Percentiles rank a stretch among this genome's conserved stretches.
Evolutionary conservation across 2,329 filamentous ascomycete genomes (phyloP).

Genomic region (Neopestalotiopsis sp.): DNA sequence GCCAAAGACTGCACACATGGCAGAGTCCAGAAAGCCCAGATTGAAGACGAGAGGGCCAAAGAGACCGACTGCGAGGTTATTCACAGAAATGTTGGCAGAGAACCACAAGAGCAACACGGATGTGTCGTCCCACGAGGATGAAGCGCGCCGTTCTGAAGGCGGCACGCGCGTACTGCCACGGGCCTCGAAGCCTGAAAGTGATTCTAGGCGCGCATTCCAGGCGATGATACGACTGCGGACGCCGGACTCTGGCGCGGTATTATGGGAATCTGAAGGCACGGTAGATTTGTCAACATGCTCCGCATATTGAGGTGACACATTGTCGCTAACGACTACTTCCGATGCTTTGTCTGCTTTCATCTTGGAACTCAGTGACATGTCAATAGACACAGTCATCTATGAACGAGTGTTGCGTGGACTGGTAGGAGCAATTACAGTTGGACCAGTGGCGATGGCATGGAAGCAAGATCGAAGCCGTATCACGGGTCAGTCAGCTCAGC

Average conservation of each 20-base stretch:
- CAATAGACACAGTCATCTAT: too few species aligned
- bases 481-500: too few species aligned
- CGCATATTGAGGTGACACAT: neutral
- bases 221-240: neutral
- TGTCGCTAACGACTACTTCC: neutral
- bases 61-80: slow-evolving; percentile 42
- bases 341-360: neutral
- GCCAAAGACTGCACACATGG: slow-evolving; percentile 31
- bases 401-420: too few species aligned
- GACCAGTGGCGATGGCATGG: too few species aligned
- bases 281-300: neutral
- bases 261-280: too few species aligned
- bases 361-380: neutral
- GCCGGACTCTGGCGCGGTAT: neutral
- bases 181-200: slow-evolving; percentile 35
- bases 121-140: neutral
- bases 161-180: slow-evolving; percentile 45
- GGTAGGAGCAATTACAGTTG: too few species aligned
- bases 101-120: slow-evolving; percentile 44
- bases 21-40: slow-evolving; percentile 33
- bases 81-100: slow-evolving; percentile 48
- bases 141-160: slow-evolving; percentile 39
- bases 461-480: too few species aligned
- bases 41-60: slow-evolving; percentile 35
- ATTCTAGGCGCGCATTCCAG: slow-evolving; percentile 10